A percentile compares a stretch with the other conserved stretches of the same genome.
These are phyloP conservation scores for Epithele typhae DNA, from an alignment of 768 basidiomycete species.

Conservation along the genomic window DNA sequence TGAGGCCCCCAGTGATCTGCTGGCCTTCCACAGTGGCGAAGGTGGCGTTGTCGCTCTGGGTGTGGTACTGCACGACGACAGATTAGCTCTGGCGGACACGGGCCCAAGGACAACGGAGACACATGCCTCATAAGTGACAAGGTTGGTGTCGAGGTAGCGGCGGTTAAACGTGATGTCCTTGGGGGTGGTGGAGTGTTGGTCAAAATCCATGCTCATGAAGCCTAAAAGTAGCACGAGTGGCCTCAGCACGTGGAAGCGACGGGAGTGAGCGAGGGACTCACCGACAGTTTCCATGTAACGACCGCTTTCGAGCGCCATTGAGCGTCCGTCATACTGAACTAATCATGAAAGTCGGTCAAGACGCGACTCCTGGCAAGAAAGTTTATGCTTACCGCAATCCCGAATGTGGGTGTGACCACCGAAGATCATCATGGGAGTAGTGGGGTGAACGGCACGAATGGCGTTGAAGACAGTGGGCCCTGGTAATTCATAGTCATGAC, in stretches of 20 bases:
- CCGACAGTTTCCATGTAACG: slow-evolving; percentile 93
- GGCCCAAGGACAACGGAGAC: too few species aligned
- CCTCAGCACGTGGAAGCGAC: neutral
- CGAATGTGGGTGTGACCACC: slow-evolving; percentile 83
- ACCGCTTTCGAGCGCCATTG: slow-evolving; percentile 81
- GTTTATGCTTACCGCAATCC: slow-evolving; percentile 57
- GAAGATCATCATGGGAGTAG: slow-evolving; percentile 79
- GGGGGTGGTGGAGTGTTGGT: slow-evolving; percentile 28
- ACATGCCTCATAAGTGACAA: slow-evolving; percentile 73
- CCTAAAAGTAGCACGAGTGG: slow-evolving; percentile 21
- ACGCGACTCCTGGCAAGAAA: neutral
- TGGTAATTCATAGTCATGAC: slow-evolving; percentile 19
- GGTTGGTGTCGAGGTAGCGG: slow-evolving; percentile 77
- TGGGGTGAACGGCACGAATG: slow-evolving; percentile 65
- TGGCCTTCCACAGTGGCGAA: slow-evolving; percentile 62
- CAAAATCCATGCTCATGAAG: slow-evolving; percentile 50
- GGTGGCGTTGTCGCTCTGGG: slow-evolving; percentile 38
- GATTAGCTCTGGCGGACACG: neutral
- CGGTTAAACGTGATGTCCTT: slow-evolving; percentile 60
- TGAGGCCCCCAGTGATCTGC: slow-evolving; percentile 51
- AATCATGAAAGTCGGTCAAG: neutral
- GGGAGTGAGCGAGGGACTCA: slow-evolving; percentile 25
- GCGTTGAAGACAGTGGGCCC: slow-evolving; percentile 74
- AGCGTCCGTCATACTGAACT: slow-evolving; percentile 67
- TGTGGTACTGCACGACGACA: slow-evolving; percentile 53